Base-by-base conservation (phyloP, 1,284 basidiomycete genomes). In the Papiliotrema terrestris region DNA sequence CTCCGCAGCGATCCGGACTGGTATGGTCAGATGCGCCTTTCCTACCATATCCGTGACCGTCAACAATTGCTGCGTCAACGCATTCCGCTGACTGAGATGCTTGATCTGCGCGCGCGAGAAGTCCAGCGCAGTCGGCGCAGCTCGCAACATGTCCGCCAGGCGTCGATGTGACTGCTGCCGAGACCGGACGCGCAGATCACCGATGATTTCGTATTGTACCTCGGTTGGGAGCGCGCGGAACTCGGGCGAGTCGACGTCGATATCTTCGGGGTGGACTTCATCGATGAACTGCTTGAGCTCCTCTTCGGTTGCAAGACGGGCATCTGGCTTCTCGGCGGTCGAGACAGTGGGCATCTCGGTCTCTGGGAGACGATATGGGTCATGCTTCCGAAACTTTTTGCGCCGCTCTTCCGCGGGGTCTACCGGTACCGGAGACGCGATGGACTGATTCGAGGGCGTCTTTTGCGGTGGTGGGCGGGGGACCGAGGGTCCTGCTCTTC, bases 141-240 rank as follows among this genome's bases (percentile, higher is more conserved):
- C 83, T 45, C 81, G 81, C 8, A 97, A 79, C 96, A 98, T 99
- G 54, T 87, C 86, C 65, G 95, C 88, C 32, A 98, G 79, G 11
- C 96, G 87, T 49, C 85, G 85, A 78, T 94, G 88, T 5, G 91
- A 96, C 8, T 92, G 95, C 74, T 96, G 92, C 2, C 96, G 84
- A 1, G 93, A 97, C 71, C 92, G 92, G 44, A 95, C 80, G 4
- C 94, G 85, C 55, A 98, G 78, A 77, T 99, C 96, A 55, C 95
- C 95, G 29, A 98, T 88, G 62, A 99, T 93, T 79, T 99, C 96
- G 75, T 98, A 99, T 71, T 99, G 93, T 22, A 96, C 85, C 74
- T 98, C 94, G 0, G 91, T 91, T 0, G 96, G 93, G 11, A 98
- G 82, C 58, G 91, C 89, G 25, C 86, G 86, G 71, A 99, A 99